A percentile compares a stretch with the other conserved stretches of the same genome.
Evolutionary conservation across 768 basidiomycete species (phyloP).

Genomic region (Suillus sp.): DNA sequence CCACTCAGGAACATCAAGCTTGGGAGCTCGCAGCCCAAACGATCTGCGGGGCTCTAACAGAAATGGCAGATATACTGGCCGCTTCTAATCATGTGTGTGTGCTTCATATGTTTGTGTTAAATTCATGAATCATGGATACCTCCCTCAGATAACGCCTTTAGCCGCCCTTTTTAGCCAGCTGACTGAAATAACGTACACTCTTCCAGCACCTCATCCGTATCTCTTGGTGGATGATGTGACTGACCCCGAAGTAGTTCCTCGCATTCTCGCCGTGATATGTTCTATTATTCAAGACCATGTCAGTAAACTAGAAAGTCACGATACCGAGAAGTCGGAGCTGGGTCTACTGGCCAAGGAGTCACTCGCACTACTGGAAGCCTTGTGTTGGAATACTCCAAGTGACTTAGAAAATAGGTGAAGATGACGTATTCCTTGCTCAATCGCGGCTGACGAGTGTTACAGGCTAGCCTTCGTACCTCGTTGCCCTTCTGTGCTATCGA

Average conservation of each 20-base stretch:
- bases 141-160: constrained; percentile 45
- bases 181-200: constrained; percentile 43
- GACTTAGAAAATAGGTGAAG: constrained; percentile 41
- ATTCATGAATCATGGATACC: constrained; percentile 15
- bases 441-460: constrained; percentile 1
- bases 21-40: constrained; percentile 23
- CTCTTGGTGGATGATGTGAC: constrained; percentile 35
- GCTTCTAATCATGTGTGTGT: constrained; percentile 36
- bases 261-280: constrained; percentile 43
- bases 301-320: constrained; percentile 36
- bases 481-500: constrained; percentile 44
- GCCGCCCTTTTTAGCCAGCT: constrained; percentile 57
- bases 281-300: constrained; percentile 43
- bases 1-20: constrained; percentile 21
- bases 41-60: constrained; percentile 41
- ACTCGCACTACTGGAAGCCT: constrained; percentile 52
- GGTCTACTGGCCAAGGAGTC: constrained; percentile 42
- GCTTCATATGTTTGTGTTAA: constrained; percentile 3
- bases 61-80: constrained; percentile 42
- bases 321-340: constrained; percentile 26
- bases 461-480: constrained; percentile 45
- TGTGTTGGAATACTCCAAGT: constrained; percentile 51
- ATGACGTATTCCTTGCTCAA: background rate
- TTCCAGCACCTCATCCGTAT: constrained; percentile 49
- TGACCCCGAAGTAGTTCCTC: constrained; percentile 28